Percentiles rank a stretch among this genome's conserved stretches.
Conservation (phyloP, 108 stramenopile species). For the Cyclotella choctawhatcheeana region DNA sequence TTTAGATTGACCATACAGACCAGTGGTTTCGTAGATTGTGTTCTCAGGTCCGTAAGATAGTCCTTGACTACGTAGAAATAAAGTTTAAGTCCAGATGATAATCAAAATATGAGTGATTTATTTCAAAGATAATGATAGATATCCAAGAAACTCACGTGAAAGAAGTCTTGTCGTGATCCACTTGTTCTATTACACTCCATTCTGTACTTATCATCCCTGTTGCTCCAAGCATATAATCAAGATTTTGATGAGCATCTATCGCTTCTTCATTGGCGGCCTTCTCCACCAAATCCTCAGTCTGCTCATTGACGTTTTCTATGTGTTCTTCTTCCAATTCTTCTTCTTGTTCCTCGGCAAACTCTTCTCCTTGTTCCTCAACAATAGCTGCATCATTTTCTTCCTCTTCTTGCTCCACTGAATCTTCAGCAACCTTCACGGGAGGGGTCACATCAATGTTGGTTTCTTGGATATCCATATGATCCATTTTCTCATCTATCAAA, state of each 20-base stretch:
- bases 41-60: slow-evolving; percentile 67
- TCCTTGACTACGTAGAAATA: slow-evolving; percentile 63
- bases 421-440: no score
- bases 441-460: no score
- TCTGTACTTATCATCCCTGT: background rate
- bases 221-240: slow-evolving; percentile 8
- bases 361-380: background rate
- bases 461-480: no score
- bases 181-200: background rate
- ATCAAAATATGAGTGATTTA: slow-evolving; percentile 4
- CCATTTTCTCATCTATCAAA: background rate
- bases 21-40: slow-evolving; percentile 76
- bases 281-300: no score
- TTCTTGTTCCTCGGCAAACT: background rate
- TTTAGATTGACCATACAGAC: slow-evolving; percentile 69
- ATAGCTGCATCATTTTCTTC: background rate
- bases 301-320: background rate
- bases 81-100: no score
- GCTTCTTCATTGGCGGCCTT: no score
- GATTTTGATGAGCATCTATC: background rate
- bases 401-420: background rate
- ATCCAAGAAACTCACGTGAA: slow-evolving; percentile 64
- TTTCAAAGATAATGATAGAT: background rate
- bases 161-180: slow-evolving; percentile 57
- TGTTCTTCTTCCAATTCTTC: background rate